phyloP scores from a whole-genome alignment of 495 filamentous ascomycete genomes.

The Bryoglossum gracile region DNA sequence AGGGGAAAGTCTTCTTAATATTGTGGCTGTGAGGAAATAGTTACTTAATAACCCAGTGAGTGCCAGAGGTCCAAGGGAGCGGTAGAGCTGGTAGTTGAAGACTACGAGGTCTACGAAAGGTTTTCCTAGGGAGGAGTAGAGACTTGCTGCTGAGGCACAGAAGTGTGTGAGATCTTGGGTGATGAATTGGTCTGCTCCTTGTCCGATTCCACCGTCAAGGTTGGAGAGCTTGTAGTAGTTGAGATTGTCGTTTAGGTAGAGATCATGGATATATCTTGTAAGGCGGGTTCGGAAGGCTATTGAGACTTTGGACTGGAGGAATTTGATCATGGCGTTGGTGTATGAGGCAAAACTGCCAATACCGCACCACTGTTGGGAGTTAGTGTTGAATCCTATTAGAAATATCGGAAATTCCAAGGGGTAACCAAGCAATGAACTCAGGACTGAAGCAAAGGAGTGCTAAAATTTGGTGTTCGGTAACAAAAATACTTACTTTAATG shows the following conservation, averaged over 20 bases:
- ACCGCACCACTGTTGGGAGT: conserved; percentile 42
- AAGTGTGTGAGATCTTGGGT: conserved; percentile 95
- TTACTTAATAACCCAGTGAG: conserved; percentile 79
- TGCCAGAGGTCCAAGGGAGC: conserved; percentile 83
- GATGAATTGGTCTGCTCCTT: conserved; percentile 93
- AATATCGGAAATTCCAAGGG: neutral
- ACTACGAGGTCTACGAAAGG: conserved; percentile 92
- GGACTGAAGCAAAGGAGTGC: too few species aligned
- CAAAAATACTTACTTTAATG: conserved; percentile 46
- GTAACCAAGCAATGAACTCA: too few species aligned
- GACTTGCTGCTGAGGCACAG: conserved; percentile 81
- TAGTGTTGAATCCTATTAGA: conserved; percentile 6
- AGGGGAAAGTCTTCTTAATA: conserved; percentile 79
- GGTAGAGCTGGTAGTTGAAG: conserved; percentile 95
- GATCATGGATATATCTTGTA: conserved; percentile 94
- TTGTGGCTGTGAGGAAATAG: conserved; percentile 85
- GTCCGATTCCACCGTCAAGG: conserved; percentile 86
- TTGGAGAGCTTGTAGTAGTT: conserved; percentile 96
- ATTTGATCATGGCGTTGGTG: conserved; percentile 97
- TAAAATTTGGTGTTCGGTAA: neutral
- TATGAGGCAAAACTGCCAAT: conserved; percentile 71
- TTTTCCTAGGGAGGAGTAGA: conserved; percentile 95
- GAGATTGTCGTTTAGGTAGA: conserved; percentile 88
- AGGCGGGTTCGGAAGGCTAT: conserved; percentile 96
- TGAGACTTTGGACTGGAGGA: conserved; percentile 92